phyloP scores from a whole-genome alignment of 768 basidiomycete species.

The Trametes sanguinea region DNA sequence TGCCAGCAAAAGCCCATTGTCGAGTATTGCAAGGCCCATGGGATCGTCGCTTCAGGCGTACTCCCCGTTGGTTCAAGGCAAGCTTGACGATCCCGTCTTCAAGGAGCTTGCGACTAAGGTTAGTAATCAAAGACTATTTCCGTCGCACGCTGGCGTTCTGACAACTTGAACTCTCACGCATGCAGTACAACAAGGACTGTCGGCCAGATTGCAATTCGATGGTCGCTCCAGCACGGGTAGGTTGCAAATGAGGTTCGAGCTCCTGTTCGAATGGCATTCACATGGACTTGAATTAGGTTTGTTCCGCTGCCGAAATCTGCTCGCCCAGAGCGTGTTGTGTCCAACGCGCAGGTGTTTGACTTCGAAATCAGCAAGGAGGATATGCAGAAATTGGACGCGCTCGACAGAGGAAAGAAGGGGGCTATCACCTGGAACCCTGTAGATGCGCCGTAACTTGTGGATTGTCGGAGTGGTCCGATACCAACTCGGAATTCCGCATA shows the following conservation, averaged over 20 bases:
- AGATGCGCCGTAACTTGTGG: constrained; percentile 25
- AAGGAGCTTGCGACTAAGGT: constrained; percentile 54
- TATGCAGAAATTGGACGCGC: constrained; percentile 44
- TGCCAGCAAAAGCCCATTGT: constrained; percentile 84
- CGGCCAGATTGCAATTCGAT: constrained; percentile 86
- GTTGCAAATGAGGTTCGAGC: constrained; percentile 25
- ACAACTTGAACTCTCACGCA: not conserved
- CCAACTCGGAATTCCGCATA: too few relatives aligned
- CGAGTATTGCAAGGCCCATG: constrained; percentile 53
- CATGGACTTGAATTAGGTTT: constrained; percentile 32
- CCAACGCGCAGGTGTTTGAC: constrained; percentile 49
- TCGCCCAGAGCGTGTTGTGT: constrained; percentile 41
- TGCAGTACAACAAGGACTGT: constrained; percentile 47
- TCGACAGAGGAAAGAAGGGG: constrained; percentile 49
- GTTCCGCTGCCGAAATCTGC: constrained; percentile 54
- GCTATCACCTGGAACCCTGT: constrained; percentile 54
- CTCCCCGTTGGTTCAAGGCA: constrained; percentile 64
- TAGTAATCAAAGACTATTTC: constrained; percentile 40
- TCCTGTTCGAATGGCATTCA: not conserved
- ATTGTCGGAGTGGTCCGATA: too few relatives aligned
- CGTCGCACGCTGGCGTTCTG: constrained; percentile 12
- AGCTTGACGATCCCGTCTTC: constrained; percentile 52
- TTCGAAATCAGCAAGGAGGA: constrained; percentile 47
- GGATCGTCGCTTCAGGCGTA: constrained; percentile 46
- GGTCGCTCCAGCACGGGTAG: constrained; percentile 85